Evolutionary conservation across 108 stramenopile species (phyloP).

Genomic region (Skeletonema potamos): DNA sequence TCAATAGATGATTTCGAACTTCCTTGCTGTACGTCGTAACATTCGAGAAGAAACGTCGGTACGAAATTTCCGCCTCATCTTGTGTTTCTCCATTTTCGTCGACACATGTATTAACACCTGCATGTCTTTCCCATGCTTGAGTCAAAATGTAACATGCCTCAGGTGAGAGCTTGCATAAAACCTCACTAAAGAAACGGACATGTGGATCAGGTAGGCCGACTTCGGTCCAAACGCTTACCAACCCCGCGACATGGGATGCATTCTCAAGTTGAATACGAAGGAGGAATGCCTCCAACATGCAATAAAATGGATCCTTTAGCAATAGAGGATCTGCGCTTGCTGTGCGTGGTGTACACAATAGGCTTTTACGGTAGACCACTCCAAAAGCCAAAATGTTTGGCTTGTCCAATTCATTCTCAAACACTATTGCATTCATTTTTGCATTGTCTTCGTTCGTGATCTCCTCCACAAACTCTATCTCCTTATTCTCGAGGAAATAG

Average conservation of each 20-base stretch:
- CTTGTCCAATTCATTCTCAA: background rate
- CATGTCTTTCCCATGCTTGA: constrained; percentile 37
- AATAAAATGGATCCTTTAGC: background rate
- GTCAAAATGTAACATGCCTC: constrained; percentile 26
- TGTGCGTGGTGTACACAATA: background rate
- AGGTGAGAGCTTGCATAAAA: constrained; percentile 9
- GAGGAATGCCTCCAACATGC: constrained; percentile 11
- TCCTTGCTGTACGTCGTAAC: background rate
- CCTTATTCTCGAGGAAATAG: background rate
- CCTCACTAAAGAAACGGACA: background rate
- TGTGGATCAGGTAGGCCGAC: background rate
- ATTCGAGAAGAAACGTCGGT: constrained; percentile 22
- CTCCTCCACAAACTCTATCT: background rate
- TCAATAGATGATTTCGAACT: constrained; percentile 11
- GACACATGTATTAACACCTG: background rate
- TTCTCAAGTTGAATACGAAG: constrained; percentile 9
- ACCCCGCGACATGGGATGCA: constrained; percentile 3
- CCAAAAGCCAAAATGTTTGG: background rate
- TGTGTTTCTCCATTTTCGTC: background rate
- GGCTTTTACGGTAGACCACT: background rate
- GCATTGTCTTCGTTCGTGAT: background rate
- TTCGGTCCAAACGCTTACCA: constrained; percentile 17
- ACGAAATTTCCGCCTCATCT: constrained; percentile 14
- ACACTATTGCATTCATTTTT: background rate
- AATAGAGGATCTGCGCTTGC: background rate